Conservation (phyloP, 768 basidiomycete species). For the Russula virescens region DNA sequence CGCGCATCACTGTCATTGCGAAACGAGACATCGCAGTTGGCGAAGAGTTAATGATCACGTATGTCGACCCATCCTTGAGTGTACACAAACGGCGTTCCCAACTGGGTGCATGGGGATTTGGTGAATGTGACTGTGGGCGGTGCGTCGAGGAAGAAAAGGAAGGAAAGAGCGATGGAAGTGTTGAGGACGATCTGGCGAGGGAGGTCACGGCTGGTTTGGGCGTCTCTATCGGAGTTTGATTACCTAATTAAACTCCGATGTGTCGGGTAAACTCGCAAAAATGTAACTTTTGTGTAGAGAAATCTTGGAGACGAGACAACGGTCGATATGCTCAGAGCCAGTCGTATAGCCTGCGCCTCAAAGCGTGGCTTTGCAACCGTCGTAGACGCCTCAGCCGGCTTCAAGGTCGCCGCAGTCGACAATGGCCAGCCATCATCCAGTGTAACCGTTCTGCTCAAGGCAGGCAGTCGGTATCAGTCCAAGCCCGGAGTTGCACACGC, state of each 20-base stretch:
- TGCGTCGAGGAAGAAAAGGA: slow-evolving; percentile 53
- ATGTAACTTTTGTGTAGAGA: too few relatives aligned
- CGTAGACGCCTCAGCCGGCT: slow-evolving; percentile 67
- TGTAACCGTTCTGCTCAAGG: slow-evolving; percentile 88
- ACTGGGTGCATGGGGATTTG: slow-evolving; percentile 72
- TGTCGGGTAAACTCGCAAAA: not conserved
- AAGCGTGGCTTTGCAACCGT: slow-evolving; percentile 77
- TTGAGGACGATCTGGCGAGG: slow-evolving; percentile 44
- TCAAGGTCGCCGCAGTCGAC: slow-evolving; percentile 80
- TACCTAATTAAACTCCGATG: slow-evolving; percentile 2
- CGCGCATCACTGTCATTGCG: slow-evolving; percentile 73
- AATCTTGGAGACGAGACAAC: not conserved
- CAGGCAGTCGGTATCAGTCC: slow-evolving; percentile 83
- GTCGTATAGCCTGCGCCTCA: slow-evolving; percentile 14
- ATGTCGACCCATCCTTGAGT: slow-evolving; percentile 62
- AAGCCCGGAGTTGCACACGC: slow-evolving; percentile 89
- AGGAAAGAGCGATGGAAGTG: not conserved
- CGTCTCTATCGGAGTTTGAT: not conserved
- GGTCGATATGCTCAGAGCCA: slow-evolving; percentile 21
- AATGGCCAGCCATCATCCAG: slow-evolving; percentile 76
- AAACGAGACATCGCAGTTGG: slow-evolving; percentile 55
- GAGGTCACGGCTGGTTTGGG: slow-evolving; percentile 64
- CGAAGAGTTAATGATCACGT: slow-evolving; percentile 72
- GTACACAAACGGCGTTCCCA: slow-evolving; percentile 43
- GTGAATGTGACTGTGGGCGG: slow-evolving; percentile 56